These are phyloP conservation scores for Penicillium verhagenii DNA, from an alignment of 495 filamentous ascomycete genomes.

Conservation along the genomic window DNA sequence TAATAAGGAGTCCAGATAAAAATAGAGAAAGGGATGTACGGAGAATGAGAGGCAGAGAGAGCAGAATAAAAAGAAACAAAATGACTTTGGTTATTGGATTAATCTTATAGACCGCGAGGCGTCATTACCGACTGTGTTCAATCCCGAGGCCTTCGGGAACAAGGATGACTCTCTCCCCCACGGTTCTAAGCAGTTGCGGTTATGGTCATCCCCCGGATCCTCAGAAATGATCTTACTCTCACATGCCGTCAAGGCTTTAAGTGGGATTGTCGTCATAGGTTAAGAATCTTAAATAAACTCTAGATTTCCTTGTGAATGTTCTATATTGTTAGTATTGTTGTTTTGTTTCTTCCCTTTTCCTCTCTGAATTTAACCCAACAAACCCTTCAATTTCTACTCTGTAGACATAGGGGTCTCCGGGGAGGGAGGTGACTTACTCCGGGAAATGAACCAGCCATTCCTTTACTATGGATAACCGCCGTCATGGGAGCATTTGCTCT, in stretches of 20 bases:
- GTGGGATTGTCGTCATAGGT: slow-evolving; percentile 20
- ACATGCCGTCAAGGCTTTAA: slow-evolving; percentile 14
- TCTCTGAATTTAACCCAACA: neutral
- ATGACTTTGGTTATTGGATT: slow-evolving; percentile 5
- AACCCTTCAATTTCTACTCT: neutral
- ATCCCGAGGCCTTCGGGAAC: slow-evolving; percentile 35
- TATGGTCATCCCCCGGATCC: slow-evolving; percentile 5
- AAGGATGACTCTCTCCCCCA: slow-evolving; percentile 11
- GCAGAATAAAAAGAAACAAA: slow-evolving; percentile 1
- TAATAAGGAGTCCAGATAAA: neutral
- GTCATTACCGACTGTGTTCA: slow-evolving; percentile 13
- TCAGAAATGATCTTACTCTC: slow-evolving; percentile 23
- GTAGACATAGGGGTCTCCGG: no score
- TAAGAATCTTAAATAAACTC: neutral
- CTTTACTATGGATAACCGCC: neutral
- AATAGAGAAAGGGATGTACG: no score
- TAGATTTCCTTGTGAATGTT: slow-evolving; percentile 11
- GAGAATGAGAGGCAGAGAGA: neutral
- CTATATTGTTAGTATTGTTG: neutral
- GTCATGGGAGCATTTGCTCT: neutral
- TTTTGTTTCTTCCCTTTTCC: neutral
- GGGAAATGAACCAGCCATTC: neutral
- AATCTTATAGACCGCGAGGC: slow-evolving; percentile 11
- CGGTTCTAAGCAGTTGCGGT: neutral
- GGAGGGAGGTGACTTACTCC: slow-evolving; percentile 16